Percentiles rank a stretch among this genome's conserved stretches.
Conservation (phyloP, 1,284 basidiomycete species). For the Ganoderma sinense region DNA sequence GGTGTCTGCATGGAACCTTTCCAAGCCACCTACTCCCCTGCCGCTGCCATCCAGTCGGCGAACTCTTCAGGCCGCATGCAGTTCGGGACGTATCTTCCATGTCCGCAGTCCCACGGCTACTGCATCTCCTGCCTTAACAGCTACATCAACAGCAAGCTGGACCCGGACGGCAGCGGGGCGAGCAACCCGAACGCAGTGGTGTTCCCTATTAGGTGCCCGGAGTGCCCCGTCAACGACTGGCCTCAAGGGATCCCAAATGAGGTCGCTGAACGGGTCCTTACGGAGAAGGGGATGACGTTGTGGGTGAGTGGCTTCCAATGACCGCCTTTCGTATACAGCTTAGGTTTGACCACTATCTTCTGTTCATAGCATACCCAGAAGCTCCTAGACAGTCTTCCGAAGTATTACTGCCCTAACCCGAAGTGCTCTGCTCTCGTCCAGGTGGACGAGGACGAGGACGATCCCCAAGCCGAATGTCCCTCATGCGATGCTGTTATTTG, state of each 20-base stretch:
- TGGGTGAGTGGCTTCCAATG: conserved; percentile 40
- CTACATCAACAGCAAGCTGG: conserved; percentile 48
- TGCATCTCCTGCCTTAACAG: conserved; percentile 45
- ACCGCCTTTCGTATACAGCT: background rate
- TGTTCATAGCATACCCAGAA: conserved; percentile 45
- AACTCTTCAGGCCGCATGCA: conserved; percentile 45
- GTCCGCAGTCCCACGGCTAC: conserved; percentile 46
- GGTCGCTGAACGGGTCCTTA: conserved; percentile 43
- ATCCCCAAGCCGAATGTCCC: conserved; percentile 46
- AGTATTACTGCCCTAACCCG: conserved; percentile 49
- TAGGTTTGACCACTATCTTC: background rate
- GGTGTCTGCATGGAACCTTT: conserved; percentile 51
- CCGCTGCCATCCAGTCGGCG: conserved; percentile 43
- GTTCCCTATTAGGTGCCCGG: conserved; percentile 51
- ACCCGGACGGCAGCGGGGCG: conserved; percentile 43
- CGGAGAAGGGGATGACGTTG: conserved; percentile 43
- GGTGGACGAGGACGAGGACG: conserved; percentile 44
- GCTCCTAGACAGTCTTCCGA: conserved; percentile 46
- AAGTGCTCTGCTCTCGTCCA: conserved; percentile 48
- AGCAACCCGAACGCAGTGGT: conserved; percentile 40
- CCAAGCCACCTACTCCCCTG: conserved; percentile 44
- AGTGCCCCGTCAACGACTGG: conserved; percentile 44
- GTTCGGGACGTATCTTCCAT: conserved; percentile 47
- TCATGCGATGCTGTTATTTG: conserved; percentile 45
- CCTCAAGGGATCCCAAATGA: conserved; percentile 46